phyloP scores from a whole-genome alignment of 208 protist genomes.

The Phytomonas serpens region DNA sequence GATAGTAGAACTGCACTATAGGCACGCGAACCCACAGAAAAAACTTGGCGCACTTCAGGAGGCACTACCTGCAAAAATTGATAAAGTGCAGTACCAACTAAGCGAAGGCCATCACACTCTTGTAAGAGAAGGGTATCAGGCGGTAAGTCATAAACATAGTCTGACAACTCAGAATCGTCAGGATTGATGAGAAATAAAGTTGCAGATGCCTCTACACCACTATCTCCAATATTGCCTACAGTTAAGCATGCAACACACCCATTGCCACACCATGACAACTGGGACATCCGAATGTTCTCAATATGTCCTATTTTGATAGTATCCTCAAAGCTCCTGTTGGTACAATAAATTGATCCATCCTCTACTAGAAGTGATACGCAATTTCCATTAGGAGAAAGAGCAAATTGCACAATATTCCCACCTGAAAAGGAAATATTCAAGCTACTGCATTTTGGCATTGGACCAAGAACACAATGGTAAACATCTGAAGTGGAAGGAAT shows the following conservation, averaged over 20 bases:
- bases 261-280: slow-evolving; percentile 56
- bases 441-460: slow-evolving; percentile 13
- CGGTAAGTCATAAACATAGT: slow-evolving; percentile 56
- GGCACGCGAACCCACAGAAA: slow-evolving; percentile 56
- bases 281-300: slow-evolving; percentile 12
- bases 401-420: slow-evolving; percentile 45
- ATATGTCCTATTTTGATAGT: slow-evolving; percentile 27
- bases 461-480: slow-evolving; percentile 20
- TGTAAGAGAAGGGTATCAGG: slow-evolving; percentile 30
- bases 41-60: slow-evolving; percentile 42
- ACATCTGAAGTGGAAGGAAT: slow-evolving; percentile 14
- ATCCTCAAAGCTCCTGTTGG: slow-evolving; percentile 47
- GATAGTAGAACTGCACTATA: slow-evolving; percentile 48
- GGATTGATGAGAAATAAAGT: slow-evolving; percentile 36
- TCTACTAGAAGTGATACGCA: slow-evolving; percentile 45
- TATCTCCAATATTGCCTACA: slow-evolving; percentile 12
- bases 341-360: slow-evolving; percentile 52
- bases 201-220: slow-evolving; percentile 21
- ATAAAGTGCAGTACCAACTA: slow-evolving; percentile 33
- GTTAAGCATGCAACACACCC: slow-evolving; percentile 19
- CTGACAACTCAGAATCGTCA: slow-evolving; percentile 30
- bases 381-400: slow-evolving; percentile 32
- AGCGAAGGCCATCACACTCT: slow-evolving; percentile 56
- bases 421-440: slow-evolving; percentile 47
- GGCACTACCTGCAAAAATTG: slow-evolving; percentile 65